Base-by-base conservation (phyloP, 768 basidiomycete species). In the Amanita exitialis region DNA sequence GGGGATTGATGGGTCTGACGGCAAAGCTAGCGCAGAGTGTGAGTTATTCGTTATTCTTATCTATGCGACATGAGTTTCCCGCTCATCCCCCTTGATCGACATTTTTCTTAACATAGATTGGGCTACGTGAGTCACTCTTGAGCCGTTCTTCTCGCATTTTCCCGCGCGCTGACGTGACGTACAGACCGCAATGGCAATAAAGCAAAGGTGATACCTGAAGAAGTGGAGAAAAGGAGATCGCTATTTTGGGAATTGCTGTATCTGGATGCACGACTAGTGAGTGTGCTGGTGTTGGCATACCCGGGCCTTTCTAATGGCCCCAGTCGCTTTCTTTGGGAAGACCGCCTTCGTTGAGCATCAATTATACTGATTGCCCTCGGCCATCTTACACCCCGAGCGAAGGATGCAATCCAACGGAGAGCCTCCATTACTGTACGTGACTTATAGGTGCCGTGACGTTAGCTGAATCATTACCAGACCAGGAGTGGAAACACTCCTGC, bases 181-280 rank as follows among this genome's bases (percentile, higher is more conserved):
- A 23, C 59, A 85, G 83, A 84, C 68, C 79, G 83, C 35, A 80
- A 82, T 64, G 70, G 75, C 27, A 77, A 77, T 41, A 76, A 78
- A 58, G 77, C 77, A 46, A 83, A 83, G 60, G 73, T 83, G 44
- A 82, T 82, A 38, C 81, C 80, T 20, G 81, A 85, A 59, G 84
- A 84, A 61, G 73, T 81, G 1, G 82, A 86, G 56, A 80, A 79
- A 62, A 75, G 83, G 54, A 71, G 80, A 55, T 77, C 78, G 56
- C 68, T 86, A 47, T 81, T 82, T 60, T 86, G 83, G 83, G 82
- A 85, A 58, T 66, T 86, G 49, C 67, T 84, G 51, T 77, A 79
- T 59, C 66, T 85, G 53, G 84, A 86, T 63, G 74, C 73, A 20
- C 77, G 84, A 20, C 69, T 85, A 58, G 74, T 74, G 57, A 36